phyloP scores from a whole-genome alignment of 306 rosid genomes.

The Neltuma alba region DNA sequence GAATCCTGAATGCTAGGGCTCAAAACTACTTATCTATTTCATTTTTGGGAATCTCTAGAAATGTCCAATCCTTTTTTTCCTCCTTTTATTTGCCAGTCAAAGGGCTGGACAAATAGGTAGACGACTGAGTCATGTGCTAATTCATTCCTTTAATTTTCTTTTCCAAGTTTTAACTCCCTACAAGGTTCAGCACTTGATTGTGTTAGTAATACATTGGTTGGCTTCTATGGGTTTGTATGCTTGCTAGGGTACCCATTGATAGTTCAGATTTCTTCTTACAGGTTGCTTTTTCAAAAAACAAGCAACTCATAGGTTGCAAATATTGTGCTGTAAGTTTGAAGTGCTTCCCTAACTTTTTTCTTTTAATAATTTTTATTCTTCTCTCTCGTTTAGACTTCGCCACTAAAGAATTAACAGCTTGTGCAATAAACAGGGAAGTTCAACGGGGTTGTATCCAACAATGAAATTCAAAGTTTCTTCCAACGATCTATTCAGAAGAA shows the following conservation, averaged over 20 bases:
- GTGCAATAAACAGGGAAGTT: constrained; percentile 58
- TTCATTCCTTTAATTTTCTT: not conserved
- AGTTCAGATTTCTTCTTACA: constrained; percentile 44
- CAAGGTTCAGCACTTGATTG: not conserved
- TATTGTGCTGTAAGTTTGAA: constrained; percentile 81
- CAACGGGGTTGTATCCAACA: constrained; percentile 60
- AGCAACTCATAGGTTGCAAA: constrained; percentile 58
- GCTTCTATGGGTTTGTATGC: constrained; percentile 9
- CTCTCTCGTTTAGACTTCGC: constrained; percentile 11
- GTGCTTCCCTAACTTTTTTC: constrained; percentile 1
- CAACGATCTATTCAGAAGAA: constrained; percentile 61
- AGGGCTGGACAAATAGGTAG: not conserved
- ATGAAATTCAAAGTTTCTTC: constrained; percentile 82
- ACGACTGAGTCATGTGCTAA: not conserved
- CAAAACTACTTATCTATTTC: constrained; percentile 4
- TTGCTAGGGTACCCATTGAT: constrained; percentile 31
- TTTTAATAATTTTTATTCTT: constrained; percentile 7
- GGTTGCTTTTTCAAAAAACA: constrained; percentile 50
- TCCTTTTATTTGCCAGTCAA: not conserved
- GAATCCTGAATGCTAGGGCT: not conserved
- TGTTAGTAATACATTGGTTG: constrained; percentile 23
- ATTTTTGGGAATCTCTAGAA: constrained; percentile 3
- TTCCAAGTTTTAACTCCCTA: not conserved
- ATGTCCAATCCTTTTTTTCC: not conserved
- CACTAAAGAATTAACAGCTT: constrained; percentile 32